Evolutionary conservation across 2,329 filamentous ascomycete genomes (phyloP).

Genomic region (Phialocephala subalpina): DNA sequence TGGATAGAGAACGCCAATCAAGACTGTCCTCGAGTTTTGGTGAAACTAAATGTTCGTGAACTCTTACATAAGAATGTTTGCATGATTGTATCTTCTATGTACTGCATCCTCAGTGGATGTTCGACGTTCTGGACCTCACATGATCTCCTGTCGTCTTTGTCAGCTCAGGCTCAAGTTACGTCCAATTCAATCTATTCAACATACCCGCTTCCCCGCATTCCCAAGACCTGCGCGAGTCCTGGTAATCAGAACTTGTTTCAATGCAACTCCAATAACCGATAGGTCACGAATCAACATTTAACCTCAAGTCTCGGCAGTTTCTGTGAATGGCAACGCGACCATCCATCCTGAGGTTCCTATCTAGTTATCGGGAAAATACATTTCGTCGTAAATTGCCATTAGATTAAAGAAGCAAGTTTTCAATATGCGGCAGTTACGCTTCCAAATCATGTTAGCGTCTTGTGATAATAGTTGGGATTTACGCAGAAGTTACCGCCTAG

Average conservation of each 20-base stretch:
- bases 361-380: not conserved
- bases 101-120: not conserved
- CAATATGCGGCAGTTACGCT: slow-evolving; percentile 1
- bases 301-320: not conserved
- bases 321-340: not conserved
- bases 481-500: not conserved
- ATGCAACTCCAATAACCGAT: not conserved
- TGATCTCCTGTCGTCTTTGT: not conserved
- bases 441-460: not conserved
- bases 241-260: not conserved
- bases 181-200: not conserved
- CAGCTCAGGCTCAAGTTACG: not conserved
- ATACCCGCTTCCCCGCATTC: slow-evolving; percentile 8
- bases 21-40: not conserved
- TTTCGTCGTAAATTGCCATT: not conserved
- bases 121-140: not conserved
- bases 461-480: not conserved
- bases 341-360: not conserved
- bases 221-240: not conserved
- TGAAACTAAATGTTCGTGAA: too few species aligned
- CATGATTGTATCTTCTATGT: not conserved
- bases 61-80: not conserved
- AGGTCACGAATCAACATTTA: slow-evolving; percentile 3
- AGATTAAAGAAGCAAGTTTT: not conserved
- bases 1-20: not conserved